phyloP scores from a whole-genome alignment of 208 protist genomes.

The Leptomonas pyrrhocoris region DNA sequence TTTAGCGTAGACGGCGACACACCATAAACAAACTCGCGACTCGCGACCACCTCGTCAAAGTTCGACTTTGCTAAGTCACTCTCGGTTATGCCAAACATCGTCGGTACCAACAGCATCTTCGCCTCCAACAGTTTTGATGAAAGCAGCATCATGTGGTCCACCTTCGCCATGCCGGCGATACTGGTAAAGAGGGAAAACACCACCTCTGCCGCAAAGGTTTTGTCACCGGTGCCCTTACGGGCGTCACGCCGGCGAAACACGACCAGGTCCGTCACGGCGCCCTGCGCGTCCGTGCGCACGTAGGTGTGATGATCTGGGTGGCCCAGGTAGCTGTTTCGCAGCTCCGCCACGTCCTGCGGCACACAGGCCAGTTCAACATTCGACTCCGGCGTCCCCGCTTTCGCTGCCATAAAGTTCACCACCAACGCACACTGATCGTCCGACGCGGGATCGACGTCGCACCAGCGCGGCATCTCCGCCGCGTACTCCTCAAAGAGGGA shows the following conservation, averaged over 20 bases:
- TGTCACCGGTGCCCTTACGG: constrained; percentile 8
- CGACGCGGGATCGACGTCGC: constrained; percentile 15
- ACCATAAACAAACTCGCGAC: constrained; percentile 76
- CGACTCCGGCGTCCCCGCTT: constrained; percentile 48
- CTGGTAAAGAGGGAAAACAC: constrained; percentile 76
- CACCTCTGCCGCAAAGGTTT: constrained; percentile 36
- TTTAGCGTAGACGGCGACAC: constrained; percentile 23
- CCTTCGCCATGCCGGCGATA: constrained; percentile 56
- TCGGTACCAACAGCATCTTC: constrained; percentile 67
- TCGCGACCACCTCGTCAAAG: constrained; percentile 64
- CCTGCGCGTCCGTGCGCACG: constrained; percentile 18
- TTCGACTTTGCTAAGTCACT: constrained; percentile 79
- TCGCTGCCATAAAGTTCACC: constrained; percentile 42
- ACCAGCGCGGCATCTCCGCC: constrained; percentile 30
- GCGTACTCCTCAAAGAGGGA: constrained; percentile 37
- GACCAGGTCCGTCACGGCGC: constrained; percentile 55
- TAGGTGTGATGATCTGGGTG: constrained; percentile 31
- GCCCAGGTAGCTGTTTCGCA: constrained; percentile 36
- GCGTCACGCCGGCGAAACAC: constrained; percentile 56
- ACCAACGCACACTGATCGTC: constrained; percentile 29
- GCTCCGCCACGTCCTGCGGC: constrained; percentile 38
- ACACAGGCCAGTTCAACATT: constrained; percentile 42
- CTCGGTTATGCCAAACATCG: constrained; percentile 80
- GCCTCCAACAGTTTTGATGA: constrained; percentile 52
- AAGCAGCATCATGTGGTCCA: constrained; percentile 68